A percentile compares a stretch with the other conserved stretches of the same genome.
Conservation (phyloP, 805 yeast genomes). For the Candida krabiensis region DNA sequence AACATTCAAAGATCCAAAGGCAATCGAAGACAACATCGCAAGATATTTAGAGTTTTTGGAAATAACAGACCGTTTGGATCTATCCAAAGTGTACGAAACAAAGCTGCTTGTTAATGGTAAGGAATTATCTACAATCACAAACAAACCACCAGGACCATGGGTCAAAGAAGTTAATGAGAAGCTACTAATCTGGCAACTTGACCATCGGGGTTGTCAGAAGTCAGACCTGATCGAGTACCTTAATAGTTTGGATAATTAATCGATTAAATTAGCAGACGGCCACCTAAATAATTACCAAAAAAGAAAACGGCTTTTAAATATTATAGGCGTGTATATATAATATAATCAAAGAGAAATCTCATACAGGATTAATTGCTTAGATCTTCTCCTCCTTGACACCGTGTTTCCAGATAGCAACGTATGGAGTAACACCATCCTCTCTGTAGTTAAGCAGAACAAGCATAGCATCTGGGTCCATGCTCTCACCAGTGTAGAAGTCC, state of each 20-base stretch:
- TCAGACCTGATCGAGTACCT: slow-evolving; percentile 56
- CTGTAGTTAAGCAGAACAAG: slow-evolving; percentile 97
- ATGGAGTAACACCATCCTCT: slow-evolving; percentile 99
- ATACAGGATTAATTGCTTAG: slow-evolving; percentile 43
- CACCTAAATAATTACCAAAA: background rate
- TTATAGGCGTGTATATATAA: background rate
- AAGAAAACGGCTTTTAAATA: background rate
- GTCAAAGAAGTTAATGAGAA: slow-evolving; percentile 55
- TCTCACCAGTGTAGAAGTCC: slow-evolving; percentile 99
- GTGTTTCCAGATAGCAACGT: slow-evolving; percentile 98
- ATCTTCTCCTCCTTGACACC: slow-evolving; percentile 89
- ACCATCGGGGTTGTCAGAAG: slow-evolving; percentile 55
- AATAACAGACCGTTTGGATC: slow-evolving; percentile 32
- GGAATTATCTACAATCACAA: slow-evolving; percentile 49
- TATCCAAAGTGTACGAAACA: slow-evolving; percentile 46
- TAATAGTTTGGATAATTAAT: slow-evolving; percentile 5
- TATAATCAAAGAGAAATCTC: background rate
- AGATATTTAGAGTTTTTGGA: slow-evolving; percentile 36
- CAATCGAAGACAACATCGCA: slow-evolving; percentile 22
- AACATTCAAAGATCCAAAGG: slow-evolving; percentile 10
- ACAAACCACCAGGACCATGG: slow-evolving; percentile 86
- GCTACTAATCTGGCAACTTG: slow-evolving; percentile 75
- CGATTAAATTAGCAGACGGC: slow-evolving; percentile 2
- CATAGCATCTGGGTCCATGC: slow-evolving; percentile 99
- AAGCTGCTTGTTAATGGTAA: slow-evolving; percentile 81